Conservation (phyloP, 2,329 filamentous ascomycete species). For the Incumbomyces delicatus region DNA sequence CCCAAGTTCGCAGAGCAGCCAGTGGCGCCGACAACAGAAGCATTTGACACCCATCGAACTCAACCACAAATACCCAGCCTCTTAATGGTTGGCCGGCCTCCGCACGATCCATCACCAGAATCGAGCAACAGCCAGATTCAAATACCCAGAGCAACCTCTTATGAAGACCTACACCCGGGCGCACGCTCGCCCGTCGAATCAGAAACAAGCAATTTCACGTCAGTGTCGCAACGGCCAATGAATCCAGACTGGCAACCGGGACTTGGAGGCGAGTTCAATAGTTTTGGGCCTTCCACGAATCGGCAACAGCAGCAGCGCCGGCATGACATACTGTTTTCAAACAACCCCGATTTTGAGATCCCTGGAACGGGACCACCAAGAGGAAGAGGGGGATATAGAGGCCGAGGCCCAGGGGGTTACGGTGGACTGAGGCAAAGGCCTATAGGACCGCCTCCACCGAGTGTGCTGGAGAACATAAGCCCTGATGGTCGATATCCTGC, state of each 20-base stretch:
- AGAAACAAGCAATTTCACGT: slow-evolving; percentile 79
- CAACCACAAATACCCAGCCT: slow-evolving; percentile 25
- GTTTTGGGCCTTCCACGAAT: slow-evolving; percentile 29
- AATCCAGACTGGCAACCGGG: slow-evolving; percentile 76
- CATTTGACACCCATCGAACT: not conserved
- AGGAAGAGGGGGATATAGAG: slow-evolving; percentile 9
- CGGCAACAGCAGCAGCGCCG: slow-evolving; percentile 34
- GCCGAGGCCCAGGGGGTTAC: slow-evolving; percentile 9
- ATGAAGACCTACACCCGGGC: slow-evolving; percentile 55
- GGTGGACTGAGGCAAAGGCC: not conserved
- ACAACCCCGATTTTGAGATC: slow-evolving; percentile 78
- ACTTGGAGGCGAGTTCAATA: slow-evolving; percentile 26
- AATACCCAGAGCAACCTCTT: slow-evolving; percentile 28
- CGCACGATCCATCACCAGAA: slow-evolving; percentile 7
- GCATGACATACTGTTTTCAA: slow-evolving; percentile 64
- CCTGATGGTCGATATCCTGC: slow-evolving; percentile 1
- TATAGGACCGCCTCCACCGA: slow-evolving; percentile 5
- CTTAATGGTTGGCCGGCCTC: slow-evolving; percentile 27
- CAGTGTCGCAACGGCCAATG: slow-evolving; percentile 74
- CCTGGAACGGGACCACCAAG: slow-evolving; percentile 32
- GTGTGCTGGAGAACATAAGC: slow-evolving; percentile 1
- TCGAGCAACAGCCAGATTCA: slow-evolving; percentile 10
- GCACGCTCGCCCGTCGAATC: slow-evolving; percentile 65
- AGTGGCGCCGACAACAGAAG: slow-evolving; percentile 22
- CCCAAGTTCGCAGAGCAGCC: slow-evolving; percentile 60